Base-by-base conservation (phyloP, 257 asterid species). In the Knoxia roxburghii region DNA sequence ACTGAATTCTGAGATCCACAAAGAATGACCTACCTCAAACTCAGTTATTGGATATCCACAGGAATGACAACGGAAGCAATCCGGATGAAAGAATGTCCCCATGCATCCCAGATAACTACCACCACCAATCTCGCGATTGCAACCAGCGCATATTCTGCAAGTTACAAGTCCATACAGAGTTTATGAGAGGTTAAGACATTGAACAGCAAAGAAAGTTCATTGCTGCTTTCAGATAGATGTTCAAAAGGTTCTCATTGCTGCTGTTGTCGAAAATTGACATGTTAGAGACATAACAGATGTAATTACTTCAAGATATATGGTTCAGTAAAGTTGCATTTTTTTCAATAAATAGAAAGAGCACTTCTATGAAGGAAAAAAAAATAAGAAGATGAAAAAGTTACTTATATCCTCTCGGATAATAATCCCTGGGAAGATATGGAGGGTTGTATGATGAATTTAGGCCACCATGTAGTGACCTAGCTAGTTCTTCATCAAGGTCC, bases 91-190 rank as follows among this genome's bases (percentile, higher is more conserved):
- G 68, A 83, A 88, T 9, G 69, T 78, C 51, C 97, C 96, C 97
- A 90, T 94, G 89, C 96, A 90, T 70, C 99, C 99, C 64, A 94
- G 78, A 72, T 90, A 90, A 74, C 79, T 90, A 41, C 96, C 96
- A 69, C 78, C 73, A 20, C 86, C 95, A 49, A 94, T 94, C 33
- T 84, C 95, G n/a, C 73, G 85, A 64, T 87, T 80, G 80, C 99
- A 94, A 67, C 99, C 95, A 33, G 81, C 87, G 67, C 99, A 94
- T 41, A 70, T 68, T 83, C 95, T 88, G 86, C 73, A 76, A 74
- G 56, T 56, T 5, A 64, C 54, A 32, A 20, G 17, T 9, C n/a
- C 45, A 62, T 27, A 55, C 35, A 58, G 49, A 32, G 32, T 41
- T 18, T 13, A 24, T 49, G 7, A 70, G 45, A 24, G 39, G 35